A percentile compares a stretch with the other conserved stretches of the same genome.
phyloP scores from a whole-genome alignment of 2,329 filamentous ascomycete species.

The Colletotrichum sp. region DNA sequence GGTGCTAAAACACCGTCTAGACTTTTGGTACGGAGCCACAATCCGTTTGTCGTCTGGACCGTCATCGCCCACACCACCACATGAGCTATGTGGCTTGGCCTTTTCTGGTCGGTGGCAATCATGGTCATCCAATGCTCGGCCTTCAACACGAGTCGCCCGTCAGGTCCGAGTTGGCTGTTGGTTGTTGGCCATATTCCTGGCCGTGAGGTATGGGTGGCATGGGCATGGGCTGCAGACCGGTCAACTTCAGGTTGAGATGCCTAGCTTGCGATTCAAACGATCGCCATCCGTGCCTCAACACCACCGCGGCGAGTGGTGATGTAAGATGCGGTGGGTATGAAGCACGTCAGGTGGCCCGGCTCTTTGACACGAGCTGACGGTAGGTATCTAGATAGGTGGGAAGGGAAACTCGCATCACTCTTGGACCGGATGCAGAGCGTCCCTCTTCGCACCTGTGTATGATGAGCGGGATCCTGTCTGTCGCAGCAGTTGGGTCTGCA shows the following conservation, averaged over 20 bases:
- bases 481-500: neutral
- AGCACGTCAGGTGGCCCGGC: constrained; percentile 2
- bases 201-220: neutral
- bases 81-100: constrained; percentile 9
- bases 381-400: neutral
- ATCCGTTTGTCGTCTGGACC: constrained; percentile 4
- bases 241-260: constrained; percentile 9
- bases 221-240: neutral
- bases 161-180: neutral
- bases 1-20: neutral
- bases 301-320: neutral
- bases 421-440: neutral
- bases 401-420: neutral
- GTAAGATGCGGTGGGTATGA: constrained; percentile 1
- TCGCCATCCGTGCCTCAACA: constrained; percentile 4
- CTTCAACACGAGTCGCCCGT: neutral
- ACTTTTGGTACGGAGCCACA: neutral
- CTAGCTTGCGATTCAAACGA: neutral
- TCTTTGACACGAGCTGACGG: neutral
- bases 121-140: neutral
- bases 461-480: neutral
- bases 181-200: neutral
- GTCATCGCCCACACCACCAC: neutral
- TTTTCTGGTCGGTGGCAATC: neutral
- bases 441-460: neutral